Evolutionary conservation across 1,284 basidiomycete genomes (phyloP), one percentile per base, ranked within the genome.

Genomic region (Pseudozyma hubeiensis): DNA sequence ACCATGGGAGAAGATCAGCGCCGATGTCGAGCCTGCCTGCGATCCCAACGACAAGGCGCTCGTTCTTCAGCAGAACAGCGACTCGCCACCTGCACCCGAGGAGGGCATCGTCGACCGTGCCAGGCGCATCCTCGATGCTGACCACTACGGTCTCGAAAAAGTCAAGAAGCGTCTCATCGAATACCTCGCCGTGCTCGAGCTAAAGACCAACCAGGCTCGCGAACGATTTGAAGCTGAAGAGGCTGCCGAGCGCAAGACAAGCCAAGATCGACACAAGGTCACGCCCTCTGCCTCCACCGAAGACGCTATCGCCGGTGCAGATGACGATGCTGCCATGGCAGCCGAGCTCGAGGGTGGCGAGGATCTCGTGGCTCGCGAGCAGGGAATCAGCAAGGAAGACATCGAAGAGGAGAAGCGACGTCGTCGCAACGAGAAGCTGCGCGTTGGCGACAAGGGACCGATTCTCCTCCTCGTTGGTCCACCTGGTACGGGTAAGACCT

Each of bases 391-490:
- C 13, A 64, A 67, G 47, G 67, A 71, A 24, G 68, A 72, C 35
- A 52, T 67, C 24, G 68, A 75, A 19, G 44, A 62, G 33, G 76
- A 71, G 57, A 55, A 56, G 51, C 60, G 62, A 7, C 64, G 68
- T 9, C 65, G 65, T 34, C 68, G 64, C 44, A 74, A 72, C 54
- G 72, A 74, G 49, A 77, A 63, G 65, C 41, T 75, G 47, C 60
- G 61, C 29, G 71, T 79, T 11, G 64, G 59, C 30, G 77, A 81
- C 61, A 74, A 92, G 77, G 93, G 92, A 0, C 93, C 93, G 0
- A 94, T 95, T 64, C 86, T 95, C 16, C 84, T 94, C 88, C 91
- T 87, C 61, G 89, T 86, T 41, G 70, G 75, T 16, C 83, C 84
- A 13, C 81, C 81, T 8, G 81, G 81, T 24, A 82, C 81, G 6